Evolutionary conservation across 352 stramenopile genomes (phyloP).

Genomic region (Thraustochytrium sp.): DNA sequence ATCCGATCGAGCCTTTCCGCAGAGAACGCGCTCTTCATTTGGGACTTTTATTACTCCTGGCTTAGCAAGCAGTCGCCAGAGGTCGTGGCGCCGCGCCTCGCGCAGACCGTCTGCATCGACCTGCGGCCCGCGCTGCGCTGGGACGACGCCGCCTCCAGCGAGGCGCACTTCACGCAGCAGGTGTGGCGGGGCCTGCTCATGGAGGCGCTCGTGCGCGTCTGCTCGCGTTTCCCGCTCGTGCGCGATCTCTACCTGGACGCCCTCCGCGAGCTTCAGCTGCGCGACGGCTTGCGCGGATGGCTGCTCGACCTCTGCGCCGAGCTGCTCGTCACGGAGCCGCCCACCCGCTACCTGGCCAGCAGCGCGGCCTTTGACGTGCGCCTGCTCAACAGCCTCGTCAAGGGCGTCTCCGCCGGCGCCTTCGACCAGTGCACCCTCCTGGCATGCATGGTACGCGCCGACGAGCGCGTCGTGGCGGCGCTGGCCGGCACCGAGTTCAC

Average conservation of each 20-base stretch:
- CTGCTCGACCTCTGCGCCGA: not conserved
- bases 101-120: not conserved
- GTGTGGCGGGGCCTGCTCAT: not conserved
- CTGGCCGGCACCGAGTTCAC: not conserved
- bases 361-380: not conserved
- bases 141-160: not conserved
- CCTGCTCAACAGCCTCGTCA: not conserved
- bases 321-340: not conserved
- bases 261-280: not conserved
- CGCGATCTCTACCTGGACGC: not conserved
- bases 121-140: not conserved
- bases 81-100: not conserved
- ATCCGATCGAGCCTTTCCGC: not conserved
- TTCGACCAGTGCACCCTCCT: not conserved
- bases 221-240: not conserved
- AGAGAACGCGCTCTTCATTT: conserved; percentile 30
- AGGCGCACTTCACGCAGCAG: not conserved
- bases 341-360: not conserved
- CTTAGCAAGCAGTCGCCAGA: not conserved
- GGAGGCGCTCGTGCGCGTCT: not conserved
- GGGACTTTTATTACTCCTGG: conserved; percentile 31
- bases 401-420: not conserved
- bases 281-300: not conserved
- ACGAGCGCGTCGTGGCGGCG: not conserved
- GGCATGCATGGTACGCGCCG: not conserved